phyloP scores from a whole-genome alignment of 2,329 filamentous ascomycete genomes.

The Bisporella sp. region DNA sequence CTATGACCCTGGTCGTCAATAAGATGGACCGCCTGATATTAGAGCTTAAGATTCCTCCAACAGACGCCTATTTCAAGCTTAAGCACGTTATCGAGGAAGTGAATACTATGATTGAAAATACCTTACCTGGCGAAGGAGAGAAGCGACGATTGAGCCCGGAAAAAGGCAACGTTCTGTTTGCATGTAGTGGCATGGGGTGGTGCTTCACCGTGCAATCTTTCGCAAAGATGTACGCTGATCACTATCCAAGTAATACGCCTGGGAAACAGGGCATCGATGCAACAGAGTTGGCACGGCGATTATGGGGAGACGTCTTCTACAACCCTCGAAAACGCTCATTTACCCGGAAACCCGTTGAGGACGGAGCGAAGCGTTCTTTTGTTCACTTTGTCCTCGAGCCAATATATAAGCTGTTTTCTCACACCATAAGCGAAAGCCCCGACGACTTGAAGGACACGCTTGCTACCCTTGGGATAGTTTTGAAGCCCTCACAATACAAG shows the following conservation, averaged over 20 bases:
- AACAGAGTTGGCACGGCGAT: conserved; percentile 71
- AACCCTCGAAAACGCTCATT: conserved; percentile 88
- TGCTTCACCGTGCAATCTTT: conserved; percentile 94
- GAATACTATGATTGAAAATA: conserved; percentile 89
- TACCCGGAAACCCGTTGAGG: conserved; percentile 78
- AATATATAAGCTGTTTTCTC: conserved; percentile 95
- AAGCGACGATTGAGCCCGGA: conserved; percentile 82
- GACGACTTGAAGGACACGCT: conserved; percentile 77
- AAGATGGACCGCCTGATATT: conserved; percentile 95
- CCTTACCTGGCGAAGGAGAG: conserved; percentile 73
- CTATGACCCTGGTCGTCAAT: conserved; percentile 86
- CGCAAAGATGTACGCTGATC: conserved; percentile 91
- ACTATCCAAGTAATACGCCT: conserved; percentile 44
- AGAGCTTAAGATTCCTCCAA: conserved; percentile 88
- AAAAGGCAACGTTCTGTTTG: conserved; percentile 96
- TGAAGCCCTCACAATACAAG: conserved; percentile 92
- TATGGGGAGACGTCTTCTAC: conserved; percentile 97
- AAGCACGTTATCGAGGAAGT: conserved; percentile 99
- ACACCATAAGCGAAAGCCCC: conserved; percentile 86
- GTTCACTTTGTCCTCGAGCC: conserved; percentile 93
- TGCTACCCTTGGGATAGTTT: conserved; percentile 67
- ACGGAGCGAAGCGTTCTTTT: conserved; percentile 76
- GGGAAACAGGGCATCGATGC: conserved; percentile 53
- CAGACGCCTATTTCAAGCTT: conserved; percentile 96
- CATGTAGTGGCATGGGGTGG: conserved; percentile 90